A percentile compares a stretch with the other conserved stretches of the same genome.
Evolutionary conservation across 306 rosid genomes (phyloP).

Genomic region (Begonia peltatifolia): DNA sequence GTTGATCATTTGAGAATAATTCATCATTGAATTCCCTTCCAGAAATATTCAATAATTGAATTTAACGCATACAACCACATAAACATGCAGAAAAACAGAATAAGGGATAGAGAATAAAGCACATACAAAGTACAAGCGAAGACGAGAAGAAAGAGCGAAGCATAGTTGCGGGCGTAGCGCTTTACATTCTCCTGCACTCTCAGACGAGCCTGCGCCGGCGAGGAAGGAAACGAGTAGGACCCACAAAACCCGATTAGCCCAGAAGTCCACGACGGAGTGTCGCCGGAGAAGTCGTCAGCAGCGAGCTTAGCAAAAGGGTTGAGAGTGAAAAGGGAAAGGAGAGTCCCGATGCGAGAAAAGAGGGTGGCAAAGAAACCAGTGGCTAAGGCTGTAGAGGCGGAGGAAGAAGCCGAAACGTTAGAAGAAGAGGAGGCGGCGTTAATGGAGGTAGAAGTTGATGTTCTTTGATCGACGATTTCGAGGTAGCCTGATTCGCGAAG

Average conservation of each 20-base stretch:
- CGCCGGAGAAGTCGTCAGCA: slow-evolving; percentile 48
- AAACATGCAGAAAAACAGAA: not conserved
- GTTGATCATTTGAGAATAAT: no score
- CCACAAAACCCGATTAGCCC: slow-evolving; percentile 35
- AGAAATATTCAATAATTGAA: no score
- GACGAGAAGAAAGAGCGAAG: slow-evolving; percentile 49
- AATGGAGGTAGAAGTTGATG: slow-evolving; percentile 21
- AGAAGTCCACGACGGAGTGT: slow-evolving; percentile 71
- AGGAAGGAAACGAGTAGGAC: slow-evolving; percentile 75
- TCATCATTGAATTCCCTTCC: no score
- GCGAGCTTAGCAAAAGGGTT: slow-evolving; percentile 83
- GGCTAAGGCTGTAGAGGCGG: slow-evolving; percentile 18
- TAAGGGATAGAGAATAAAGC: slow-evolving; percentile 2
- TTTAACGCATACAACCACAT: not conserved
- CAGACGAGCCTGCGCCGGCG: slow-evolving; percentile 61
- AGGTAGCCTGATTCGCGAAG: slow-evolving; percentile 91
- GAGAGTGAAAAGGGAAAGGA: slow-evolving; percentile 56
- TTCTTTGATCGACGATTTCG: slow-evolving; percentile 68
- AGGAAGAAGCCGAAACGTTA: not conserved
- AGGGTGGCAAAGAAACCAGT: slow-evolving; percentile 28
- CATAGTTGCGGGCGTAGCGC: slow-evolving; percentile 85
- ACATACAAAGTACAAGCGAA: slow-evolving; percentile 66
- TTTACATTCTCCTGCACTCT: slow-evolving; percentile 82
- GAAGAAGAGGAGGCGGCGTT: slow-evolving; percentile 3
- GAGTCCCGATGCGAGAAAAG: slow-evolving; percentile 41